Evolutionary conservation across 352 stramenopile species (phyloP).

Genomic region (Aphanomyces astaci): DNA sequence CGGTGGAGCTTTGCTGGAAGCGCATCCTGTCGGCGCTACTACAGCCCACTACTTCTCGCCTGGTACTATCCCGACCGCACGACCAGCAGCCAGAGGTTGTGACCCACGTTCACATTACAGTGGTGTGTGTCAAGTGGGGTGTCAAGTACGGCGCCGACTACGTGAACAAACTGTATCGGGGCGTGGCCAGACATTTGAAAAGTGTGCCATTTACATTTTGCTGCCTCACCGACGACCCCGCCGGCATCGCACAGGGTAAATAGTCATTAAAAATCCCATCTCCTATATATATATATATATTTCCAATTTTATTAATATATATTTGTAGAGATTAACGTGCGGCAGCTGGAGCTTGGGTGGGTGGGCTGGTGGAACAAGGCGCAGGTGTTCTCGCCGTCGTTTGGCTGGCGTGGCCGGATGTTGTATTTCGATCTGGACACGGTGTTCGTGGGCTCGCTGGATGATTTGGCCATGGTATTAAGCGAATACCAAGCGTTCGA

Average conservation of each 20-base stretch:
- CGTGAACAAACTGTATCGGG: constrained; percentile 61
- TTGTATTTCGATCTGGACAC: constrained; percentile 75
- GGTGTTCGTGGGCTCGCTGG: constrained; percentile 45
- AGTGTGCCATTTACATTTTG: constrained; percentile 30
- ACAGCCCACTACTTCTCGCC: background rate
- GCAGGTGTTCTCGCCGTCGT: constrained; percentile 41
- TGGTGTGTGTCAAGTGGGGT: constrained; percentile 85
- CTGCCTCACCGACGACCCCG: constrained; percentile 59
- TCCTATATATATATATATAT: too few relatives aligned
- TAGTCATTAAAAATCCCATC: too few relatives aligned
- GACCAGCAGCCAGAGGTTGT: background rate
- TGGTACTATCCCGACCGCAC: background rate
- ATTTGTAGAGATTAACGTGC: constrained; percentile 28
- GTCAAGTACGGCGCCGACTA: constrained; percentile 74
- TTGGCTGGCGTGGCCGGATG: constrained; percentile 27
- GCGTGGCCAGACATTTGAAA: constrained; percentile 31
- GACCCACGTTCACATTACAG: too few relatives aligned
- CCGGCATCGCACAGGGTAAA: constrained; percentile 28
- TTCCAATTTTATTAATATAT: too few relatives aligned
- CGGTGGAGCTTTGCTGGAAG: constrained; percentile 1
- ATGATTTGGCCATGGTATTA: constrained; percentile 28
- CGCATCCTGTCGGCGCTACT: background rate
- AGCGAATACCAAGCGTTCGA: constrained; percentile 15
- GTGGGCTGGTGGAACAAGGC: constrained; percentile 80
- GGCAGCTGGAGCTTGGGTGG: constrained; percentile 33